Evolutionary conservation across 306 rosid species (phyloP).

Genomic region (Luffa aegyptiaca): DNA sequence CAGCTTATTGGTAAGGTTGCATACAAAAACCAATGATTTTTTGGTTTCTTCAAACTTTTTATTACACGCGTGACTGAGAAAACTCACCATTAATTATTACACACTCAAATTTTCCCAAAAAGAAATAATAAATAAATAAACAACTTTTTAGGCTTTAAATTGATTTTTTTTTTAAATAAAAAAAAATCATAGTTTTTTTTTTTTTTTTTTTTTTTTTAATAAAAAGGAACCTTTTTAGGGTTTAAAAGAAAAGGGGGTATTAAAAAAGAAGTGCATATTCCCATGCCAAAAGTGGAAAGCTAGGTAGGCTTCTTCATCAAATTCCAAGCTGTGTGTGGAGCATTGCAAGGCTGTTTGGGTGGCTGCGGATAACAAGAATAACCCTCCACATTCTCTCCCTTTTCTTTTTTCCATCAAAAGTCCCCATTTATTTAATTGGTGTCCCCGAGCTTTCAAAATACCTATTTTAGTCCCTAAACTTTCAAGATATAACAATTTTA

Average conservation of each 20-base stretch:
- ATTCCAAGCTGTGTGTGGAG: constrained; percentile 57
- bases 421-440: no score
- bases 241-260: background rate
- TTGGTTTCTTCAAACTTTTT: background rate
- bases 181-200: background rate
- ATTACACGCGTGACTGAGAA: constrained; percentile 2
- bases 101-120: background rate
- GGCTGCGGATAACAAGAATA: constrained; percentile 24
- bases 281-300: constrained; percentile 33
- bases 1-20: background rate
- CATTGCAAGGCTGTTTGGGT: constrained; percentile 61
- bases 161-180: no score
- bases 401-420: constrained; percentile 1
- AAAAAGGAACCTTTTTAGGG: background rate
- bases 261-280: background rate
- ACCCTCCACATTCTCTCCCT: constrained; percentile 2
- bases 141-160: background rate
- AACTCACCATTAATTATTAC: constrained; percentile 1
- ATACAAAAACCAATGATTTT: constrained; percentile 7
- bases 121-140: background rate
- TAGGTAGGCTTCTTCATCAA: constrained; percentile 7
- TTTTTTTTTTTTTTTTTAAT: background rate
- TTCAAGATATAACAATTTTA: no score
- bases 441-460: background rate
- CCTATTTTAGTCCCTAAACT: background rate